Evolutionary conservation across 2,329 filamentous ascomycete genomes (phyloP).

Genomic region (Lachnellula cervina): DNA sequence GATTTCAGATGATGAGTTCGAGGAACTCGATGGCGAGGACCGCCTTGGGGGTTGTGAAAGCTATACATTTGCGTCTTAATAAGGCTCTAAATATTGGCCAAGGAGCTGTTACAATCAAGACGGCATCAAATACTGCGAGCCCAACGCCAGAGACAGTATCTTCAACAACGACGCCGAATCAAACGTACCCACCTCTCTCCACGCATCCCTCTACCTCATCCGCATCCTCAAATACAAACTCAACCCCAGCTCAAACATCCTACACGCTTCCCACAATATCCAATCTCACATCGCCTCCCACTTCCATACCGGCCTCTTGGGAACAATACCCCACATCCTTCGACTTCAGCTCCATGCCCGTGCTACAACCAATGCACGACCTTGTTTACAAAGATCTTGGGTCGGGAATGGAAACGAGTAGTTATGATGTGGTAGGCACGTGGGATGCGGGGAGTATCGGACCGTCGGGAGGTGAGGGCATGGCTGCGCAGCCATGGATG

Average conservation of each 20-base stretch:
- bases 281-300: slow-evolving; percentile 21
- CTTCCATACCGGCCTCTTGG: slow-evolving; percentile 11
- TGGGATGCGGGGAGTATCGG: slow-evolving; percentile 2
- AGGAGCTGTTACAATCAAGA: background rate
- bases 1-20: slow-evolving; percentile 51
- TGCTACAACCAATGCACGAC: slow-evolving; percentile 53
- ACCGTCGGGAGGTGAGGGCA: background rate
- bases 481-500: slow-evolving; percentile 35
- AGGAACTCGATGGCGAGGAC: slow-evolving; percentile 50
- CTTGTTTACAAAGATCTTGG: slow-evolving; percentile 51
- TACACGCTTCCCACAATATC: slow-evolving; percentile 28
- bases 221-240: slow-evolving; percentile 1
- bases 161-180: slow-evolving; percentile 1
- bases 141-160: slow-evolving; percentile 1
- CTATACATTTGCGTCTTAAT: slow-evolving; percentile 50
- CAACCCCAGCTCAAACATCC: background rate
- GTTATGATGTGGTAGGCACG: slow-evolving; percentile 9
- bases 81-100: slow-evolving; percentile 34
- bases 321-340: slow-evolving; percentile 29
- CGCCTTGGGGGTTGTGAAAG: slow-evolving; percentile 50
- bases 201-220: slow-evolving; percentile 13
- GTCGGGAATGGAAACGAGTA: slow-evolving; percentile 1
- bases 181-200: slow-evolving; percentile 4
- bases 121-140: background rate
- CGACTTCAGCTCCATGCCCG: slow-evolving; percentile 47